Base-by-base conservation (phyloP, 495 filamentous ascomycete species). In the Aspergillus sparsus region DNA sequence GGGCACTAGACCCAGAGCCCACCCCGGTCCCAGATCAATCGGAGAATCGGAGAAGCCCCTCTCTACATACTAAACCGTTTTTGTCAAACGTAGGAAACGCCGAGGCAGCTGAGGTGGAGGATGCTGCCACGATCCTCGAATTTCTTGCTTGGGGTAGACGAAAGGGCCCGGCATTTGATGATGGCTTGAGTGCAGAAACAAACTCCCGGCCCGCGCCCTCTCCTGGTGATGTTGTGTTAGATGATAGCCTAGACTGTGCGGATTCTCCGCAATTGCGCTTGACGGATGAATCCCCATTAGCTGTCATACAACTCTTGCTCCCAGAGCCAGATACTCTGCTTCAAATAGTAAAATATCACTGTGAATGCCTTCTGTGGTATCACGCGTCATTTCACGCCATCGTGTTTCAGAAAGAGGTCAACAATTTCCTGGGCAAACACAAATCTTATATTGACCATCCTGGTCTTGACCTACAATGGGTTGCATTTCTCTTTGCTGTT, bases 131-230 rank as follows among this genome's bases (percentile, higher is more conserved):
- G 0, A 57, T 57, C 27, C 32, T 57, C 0, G 54, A 57, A 31
- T 57, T 57, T 31, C 37, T 57, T n/a, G 54, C 54, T 13, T 57
- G 54, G 54, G 54, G 54, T 36, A 41, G 54, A 7, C 54, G 54
- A 2, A 57, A 57, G 44, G 54, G 21, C 12, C 54, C 32, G 21
- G 3, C 21, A 18, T 44, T n/a, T 8, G 46, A 57, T 36, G 54
- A 55, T 37, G 39, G 18, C 9, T 16, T 46, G 7, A 11, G 33
- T 36, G 16, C 18, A 13, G 37, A 32, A 6, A 8, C 36, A 33
- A 12, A 13, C 16, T 18, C 15, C 11, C 13, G 27, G 21, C 37
- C 32, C 37, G 37, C n/a, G 8, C 37, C n/a, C n/a, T 37, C 54
- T 3, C 41, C 54, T 16, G 54, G 54, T 12, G 54, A 57, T 49